These are phyloP conservation scores for Aspergillus tanneri DNA, from an alignment of 2,329 filamentous ascomycete species.

Conservation along the genomic window DNA sequence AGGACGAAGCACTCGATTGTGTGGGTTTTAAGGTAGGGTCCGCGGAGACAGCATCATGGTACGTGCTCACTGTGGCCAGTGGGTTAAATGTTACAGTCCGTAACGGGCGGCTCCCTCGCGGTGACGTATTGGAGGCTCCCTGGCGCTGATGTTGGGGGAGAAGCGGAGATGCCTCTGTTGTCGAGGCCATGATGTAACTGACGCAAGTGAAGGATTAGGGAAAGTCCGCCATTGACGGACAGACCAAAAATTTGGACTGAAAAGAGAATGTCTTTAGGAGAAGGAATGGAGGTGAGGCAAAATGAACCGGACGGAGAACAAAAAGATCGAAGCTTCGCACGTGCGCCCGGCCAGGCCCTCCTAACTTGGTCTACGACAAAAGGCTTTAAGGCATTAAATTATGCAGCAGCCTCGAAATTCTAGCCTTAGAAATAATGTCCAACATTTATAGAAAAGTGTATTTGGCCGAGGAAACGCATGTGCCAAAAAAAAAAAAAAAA, in stretches of 20 bases:
- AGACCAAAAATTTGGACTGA: conserved; percentile 3
- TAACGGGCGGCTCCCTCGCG: conserved; percentile 35
- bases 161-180: conserved; percentile 44
- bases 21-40: conserved; percentile 44
- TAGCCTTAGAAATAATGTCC: too few species aligned
- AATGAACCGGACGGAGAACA: conserved; percentile 9
- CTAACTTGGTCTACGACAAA: too few species aligned
- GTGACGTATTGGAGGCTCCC: conserved; percentile 38
- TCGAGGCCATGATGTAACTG: conserved; percentile 34
- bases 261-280: conserved; percentile 4
- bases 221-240: conserved; percentile 19
- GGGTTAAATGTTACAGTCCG: conserved; percentile 52
- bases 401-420: too few species aligned
- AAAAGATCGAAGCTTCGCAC: conserved; percentile 23
- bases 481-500: too few species aligned
- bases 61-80: conserved; percentile 46
- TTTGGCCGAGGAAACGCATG: too few species aligned
- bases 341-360: conserved; percentile 24
- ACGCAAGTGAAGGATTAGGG: conserved; percentile 11
- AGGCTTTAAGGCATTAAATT: too few species aligned
- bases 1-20: conserved; percentile 39
- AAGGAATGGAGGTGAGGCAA: conserved; percentile 10
- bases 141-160: conserved; percentile 37
- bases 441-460: too few species aligned
- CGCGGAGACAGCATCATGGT: conserved; percentile 42